Evolutionary conservation across 148 eudicot species (phyloP).

Genomic region (Nepenthes gracilis): DNA sequence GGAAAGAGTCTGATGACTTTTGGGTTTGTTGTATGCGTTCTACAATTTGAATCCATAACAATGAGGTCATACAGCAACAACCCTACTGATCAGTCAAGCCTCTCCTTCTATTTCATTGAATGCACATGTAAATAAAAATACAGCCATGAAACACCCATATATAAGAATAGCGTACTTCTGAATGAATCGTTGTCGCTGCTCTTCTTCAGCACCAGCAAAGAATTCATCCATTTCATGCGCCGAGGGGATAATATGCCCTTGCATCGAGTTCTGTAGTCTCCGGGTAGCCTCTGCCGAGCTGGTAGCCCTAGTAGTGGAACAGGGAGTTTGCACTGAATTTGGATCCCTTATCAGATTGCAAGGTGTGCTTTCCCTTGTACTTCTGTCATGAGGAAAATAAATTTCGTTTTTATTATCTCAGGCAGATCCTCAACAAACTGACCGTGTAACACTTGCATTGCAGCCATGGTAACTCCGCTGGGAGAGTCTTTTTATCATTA

Average conservation of each 20-base stretch:
- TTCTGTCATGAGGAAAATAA: constrained; percentile 18
- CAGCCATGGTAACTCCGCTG: not conserved
- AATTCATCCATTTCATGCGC: constrained; percentile 32
- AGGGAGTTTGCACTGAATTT: constrained; percentile 27
- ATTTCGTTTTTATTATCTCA: not conserved
- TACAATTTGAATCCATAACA: no score
- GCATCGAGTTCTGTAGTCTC: constrained; percentile 12
- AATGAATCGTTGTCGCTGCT: constrained; percentile 25
- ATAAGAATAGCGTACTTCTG: constrained; percentile 26
- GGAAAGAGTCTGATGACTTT: no score
- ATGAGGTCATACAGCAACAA: no score
- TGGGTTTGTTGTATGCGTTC: no score
- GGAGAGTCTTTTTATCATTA: no score
- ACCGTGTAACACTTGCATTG: not conserved
- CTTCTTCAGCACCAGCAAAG: constrained; percentile 27
- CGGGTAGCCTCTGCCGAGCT: constrained; percentile 9
- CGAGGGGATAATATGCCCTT: constrained; percentile 17
- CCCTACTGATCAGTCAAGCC: not conserved
- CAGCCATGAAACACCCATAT: not conserved
- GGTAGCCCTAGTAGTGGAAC: constrained; percentile 27
- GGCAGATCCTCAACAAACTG: not conserved
- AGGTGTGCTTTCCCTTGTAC: constrained; percentile 56
- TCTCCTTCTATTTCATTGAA: not conserved
- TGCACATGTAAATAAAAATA: not conserved
- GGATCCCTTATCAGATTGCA: constrained; percentile 37